Percentiles rank a stretch among this genome's conserved stretches.
Conservation (phyloP, 1,284 basidiomycete genomes). For the Trichosporon asahii region DNA sequence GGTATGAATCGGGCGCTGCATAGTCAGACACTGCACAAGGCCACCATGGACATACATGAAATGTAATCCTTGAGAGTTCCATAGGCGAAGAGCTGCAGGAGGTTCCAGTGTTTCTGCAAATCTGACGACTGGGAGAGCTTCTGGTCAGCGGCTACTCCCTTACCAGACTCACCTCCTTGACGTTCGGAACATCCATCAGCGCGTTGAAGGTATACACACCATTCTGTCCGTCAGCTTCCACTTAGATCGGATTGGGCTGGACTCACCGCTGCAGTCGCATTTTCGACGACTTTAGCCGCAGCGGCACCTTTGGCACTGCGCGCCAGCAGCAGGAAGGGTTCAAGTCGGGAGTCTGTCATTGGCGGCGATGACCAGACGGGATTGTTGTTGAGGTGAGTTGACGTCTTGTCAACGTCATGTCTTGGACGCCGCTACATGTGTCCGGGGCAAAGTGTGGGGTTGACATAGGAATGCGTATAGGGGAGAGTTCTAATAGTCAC, state of each 20-base stretch:
- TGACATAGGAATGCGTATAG: background rate
- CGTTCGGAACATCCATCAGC: constrained; percentile 72
- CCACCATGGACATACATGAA: constrained; percentile 34
- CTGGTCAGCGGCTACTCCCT: background rate
- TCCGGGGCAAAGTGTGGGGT: background rate
- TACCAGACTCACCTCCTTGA: constrained; percentile 66
- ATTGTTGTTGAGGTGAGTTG: background rate
- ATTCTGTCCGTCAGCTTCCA: constrained; percentile 50
- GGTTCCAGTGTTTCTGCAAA: constrained; percentile 56
- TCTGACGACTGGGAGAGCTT: constrained; percentile 9
- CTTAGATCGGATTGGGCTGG: background rate
- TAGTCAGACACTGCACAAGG: constrained; percentile 42
- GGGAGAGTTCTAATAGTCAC: background rate
- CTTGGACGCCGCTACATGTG: background rate
- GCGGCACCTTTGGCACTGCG: constrained; percentile 86
- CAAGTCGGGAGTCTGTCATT: constrained; percentile 54
- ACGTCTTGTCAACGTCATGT: background rate
- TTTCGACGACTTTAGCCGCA: constrained; percentile 78
- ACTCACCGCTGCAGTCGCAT: constrained; percentile 70
- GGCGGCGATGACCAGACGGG: background rate
- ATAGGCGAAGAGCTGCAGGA: constrained; percentile 84
- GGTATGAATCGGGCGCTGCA: constrained; percentile 60
- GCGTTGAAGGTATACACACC: constrained; percentile 90
- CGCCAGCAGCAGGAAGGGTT: constrained; percentile 83
- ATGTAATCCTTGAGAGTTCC: constrained; percentile 78